A percentile compares a stretch with the other conserved stretches of the same genome.
These are phyloP conservation scores for Histomonas meleagridis DNA, from an alignment of 208 protist genomes.

Conservation along the genomic window DNA sequence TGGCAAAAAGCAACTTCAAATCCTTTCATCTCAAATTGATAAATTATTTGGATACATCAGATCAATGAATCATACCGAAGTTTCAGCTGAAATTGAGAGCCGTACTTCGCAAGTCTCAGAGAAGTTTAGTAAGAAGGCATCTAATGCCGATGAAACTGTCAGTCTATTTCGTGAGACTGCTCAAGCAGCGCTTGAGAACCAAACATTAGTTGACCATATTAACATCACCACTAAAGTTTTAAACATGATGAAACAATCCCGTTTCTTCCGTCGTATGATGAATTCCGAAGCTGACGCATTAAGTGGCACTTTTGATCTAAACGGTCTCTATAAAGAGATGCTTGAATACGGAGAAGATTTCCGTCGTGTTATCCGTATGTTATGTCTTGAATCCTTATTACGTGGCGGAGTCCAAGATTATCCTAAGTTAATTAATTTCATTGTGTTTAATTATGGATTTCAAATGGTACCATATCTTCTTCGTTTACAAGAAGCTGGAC, in stretches of 20 bases:
- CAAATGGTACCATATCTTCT: neutral
- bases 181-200: neutral
- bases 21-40: neutral
- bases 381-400: constrained; percentile 4
- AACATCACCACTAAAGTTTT: neutral
- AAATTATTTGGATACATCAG: neutral
- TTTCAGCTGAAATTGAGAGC: neutral
- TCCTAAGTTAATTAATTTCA: neutral
- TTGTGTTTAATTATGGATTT: neutral
- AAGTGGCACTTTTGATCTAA: neutral
- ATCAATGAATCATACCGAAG: neutral
- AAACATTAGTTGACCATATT: neutral
- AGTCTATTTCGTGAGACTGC: neutral
- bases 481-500: neutral
- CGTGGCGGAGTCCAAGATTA: neutral
- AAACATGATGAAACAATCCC: neutral
- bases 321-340: neutral
- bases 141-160: neutral
- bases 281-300: neutral
- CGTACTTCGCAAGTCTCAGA: neutral
- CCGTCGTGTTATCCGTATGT: neutral
- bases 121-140: neutral
- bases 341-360: neutral
- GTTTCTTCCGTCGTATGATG: neutral
- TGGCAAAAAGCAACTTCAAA: neutral